These are phyloP conservation scores for Erythrobasidium hasegawianum DNA, from an alignment of 1,284 basidiomycete species.

Conservation along the genomic window DNA sequence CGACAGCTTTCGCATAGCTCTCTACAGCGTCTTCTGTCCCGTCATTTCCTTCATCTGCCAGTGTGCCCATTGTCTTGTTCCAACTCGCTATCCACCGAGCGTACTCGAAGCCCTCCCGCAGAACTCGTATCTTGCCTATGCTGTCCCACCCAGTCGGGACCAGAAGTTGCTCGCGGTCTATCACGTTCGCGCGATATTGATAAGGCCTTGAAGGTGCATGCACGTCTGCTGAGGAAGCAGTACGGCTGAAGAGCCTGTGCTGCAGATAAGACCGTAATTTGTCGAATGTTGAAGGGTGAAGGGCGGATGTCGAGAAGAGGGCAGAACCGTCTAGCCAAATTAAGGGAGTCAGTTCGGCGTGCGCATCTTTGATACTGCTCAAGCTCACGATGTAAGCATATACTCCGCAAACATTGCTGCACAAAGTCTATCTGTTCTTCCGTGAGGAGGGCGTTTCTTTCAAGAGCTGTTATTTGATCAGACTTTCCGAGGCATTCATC, in stretches of 20 bases:
- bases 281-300: slow-evolving; percentile 67
- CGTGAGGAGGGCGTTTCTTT: slow-evolving; percentile 52
- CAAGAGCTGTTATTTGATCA: slow-evolving; percentile 48
- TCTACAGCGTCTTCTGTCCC: neutral
- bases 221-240: slow-evolving; percentile 47
- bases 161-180: slow-evolving; percentile 86
- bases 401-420: slow-evolving; percentile 86
- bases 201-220: slow-evolving; percentile 78
- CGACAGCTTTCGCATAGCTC: neutral
- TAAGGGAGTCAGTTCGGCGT: too few relatives aligned
- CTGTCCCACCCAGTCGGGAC: slow-evolving; percentile 96
- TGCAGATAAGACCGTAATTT: slow-evolving; percentile 79
- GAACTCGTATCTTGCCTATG: slow-evolving; percentile 89
- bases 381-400: slow-evolving; percentile 87
- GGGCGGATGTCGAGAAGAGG: slow-evolving; percentile 82
- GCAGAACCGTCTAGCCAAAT: slow-evolving; percentile 94
- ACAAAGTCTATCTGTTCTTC: slow-evolving; percentile 93
- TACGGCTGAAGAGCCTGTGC: slow-evolving; percentile 72
- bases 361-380: too few relatives aligned
- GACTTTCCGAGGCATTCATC: slow-evolving; percentile 57
- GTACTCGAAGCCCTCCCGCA: slow-evolving; percentile 87
- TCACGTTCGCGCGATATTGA: slow-evolving; percentile 75
- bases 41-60: neutral
- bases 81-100: slow-evolving; percentile 75
- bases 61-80: slow-evolving; percentile 53